Evolutionary conservation across 179 eudicot genomes (phyloP).

Genomic region (Vitellaria paradoxa): DNA sequence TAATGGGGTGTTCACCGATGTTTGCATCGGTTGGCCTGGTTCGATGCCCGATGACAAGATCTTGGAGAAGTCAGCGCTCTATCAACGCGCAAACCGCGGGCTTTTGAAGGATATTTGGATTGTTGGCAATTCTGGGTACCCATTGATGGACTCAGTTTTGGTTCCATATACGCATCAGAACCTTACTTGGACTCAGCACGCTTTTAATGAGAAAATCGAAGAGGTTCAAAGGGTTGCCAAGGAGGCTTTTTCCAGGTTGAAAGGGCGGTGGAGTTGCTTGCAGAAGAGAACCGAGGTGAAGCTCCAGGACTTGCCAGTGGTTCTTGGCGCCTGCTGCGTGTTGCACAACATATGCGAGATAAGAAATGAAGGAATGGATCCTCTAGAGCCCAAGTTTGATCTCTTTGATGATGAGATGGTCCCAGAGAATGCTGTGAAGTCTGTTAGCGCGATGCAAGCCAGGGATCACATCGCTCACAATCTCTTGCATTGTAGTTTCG

Average conservation of each 20-base stretch:
- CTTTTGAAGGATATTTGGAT: constrained; percentile 35
- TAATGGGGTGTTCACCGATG: constrained; percentile 46
- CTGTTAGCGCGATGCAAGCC: constrained; percentile 32
- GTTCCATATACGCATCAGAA: constrained; percentile 51
- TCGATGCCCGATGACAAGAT: constrained; percentile 59
- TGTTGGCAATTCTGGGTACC: constrained; percentile 39
- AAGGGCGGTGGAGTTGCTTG: constrained; percentile 64
- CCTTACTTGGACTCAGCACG: constrained; percentile 62
- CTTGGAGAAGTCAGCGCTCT: constrained; percentile 46
- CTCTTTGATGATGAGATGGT: constrained; percentile 54
- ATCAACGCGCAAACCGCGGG: constrained; percentile 39
- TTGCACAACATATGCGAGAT: constrained; percentile 69
- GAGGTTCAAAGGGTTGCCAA: constrained; percentile 38
- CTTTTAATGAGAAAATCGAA: constrained; percentile 49
- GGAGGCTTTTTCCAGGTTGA: constrained; percentile 49
- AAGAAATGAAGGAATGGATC: constrained; percentile 34
- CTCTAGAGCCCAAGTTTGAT: constrained; percentile 30
- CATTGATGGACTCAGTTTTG: constrained; percentile 53
- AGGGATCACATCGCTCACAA: constrained; percentile 75
- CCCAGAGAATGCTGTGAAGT: constrained; percentile 37
- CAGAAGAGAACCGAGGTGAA: constrained; percentile 70
- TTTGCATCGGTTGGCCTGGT: constrained; percentile 76
- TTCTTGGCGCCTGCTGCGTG: constrained; percentile 66
- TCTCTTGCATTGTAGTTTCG: constrained; percentile 48
- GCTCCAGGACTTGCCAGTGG: constrained; percentile 57